Percentiles rank a stretch among this genome's conserved stretches.
Evolutionary conservation across 495 filamentous ascomycete species (phyloP).

Genomic region (Acidiella bohemica): DNA sequence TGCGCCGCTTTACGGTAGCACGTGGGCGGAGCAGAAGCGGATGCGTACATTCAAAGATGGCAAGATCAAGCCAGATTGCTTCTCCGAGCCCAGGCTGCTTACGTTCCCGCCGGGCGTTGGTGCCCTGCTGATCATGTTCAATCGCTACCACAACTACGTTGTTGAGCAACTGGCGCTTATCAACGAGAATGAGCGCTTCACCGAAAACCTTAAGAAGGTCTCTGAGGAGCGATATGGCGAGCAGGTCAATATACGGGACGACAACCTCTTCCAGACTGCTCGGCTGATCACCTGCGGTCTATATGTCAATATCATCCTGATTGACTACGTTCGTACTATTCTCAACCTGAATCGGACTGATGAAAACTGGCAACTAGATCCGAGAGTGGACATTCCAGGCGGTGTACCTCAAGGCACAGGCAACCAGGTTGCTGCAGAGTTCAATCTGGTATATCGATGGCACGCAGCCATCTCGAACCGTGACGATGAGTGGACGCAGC

Average conservation of each 20-base stretch:
- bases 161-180: slow-evolving; percentile 43
- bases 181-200: slow-evolving; percentile 46
- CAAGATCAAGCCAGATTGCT: slow-evolving; percentile 71
- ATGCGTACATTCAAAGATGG: slow-evolving; percentile 73
- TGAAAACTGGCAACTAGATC: slow-evolving; percentile 29
- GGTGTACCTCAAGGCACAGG: slow-evolving; percentile 34
- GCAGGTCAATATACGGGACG: slow-evolving; percentile 23
- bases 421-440: slow-evolving; percentile 59
- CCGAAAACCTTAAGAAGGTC: slow-evolving; percentile 8
- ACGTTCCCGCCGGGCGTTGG: slow-evolving; percentile 79
- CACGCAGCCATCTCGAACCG: slow-evolving; percentile 49
- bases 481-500: slow-evolving; percentile 54
- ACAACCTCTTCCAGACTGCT: slow-evolving; percentile 32
- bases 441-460: slow-evolving; percentile 62
- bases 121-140: slow-evolving; percentile 52
- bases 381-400: slow-evolving; percentile 35
- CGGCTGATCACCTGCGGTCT: slow-evolving; percentile 30
- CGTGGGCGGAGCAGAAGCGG: slow-evolving; percentile 55
- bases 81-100: slow-evolving; percentile 60
- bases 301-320: slow-evolving; percentile 32
- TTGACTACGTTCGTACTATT: slow-evolving; percentile 34
- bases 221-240: slow-evolving; percentile 16
- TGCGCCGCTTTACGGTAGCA: slow-evolving; percentile 74
- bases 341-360: slow-evolving; percentile 31
- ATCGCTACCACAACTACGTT: slow-evolving; percentile 36